Conservation (phyloP, 2,329 filamentous ascomycete species). For the Neurospora sp. region DNA sequence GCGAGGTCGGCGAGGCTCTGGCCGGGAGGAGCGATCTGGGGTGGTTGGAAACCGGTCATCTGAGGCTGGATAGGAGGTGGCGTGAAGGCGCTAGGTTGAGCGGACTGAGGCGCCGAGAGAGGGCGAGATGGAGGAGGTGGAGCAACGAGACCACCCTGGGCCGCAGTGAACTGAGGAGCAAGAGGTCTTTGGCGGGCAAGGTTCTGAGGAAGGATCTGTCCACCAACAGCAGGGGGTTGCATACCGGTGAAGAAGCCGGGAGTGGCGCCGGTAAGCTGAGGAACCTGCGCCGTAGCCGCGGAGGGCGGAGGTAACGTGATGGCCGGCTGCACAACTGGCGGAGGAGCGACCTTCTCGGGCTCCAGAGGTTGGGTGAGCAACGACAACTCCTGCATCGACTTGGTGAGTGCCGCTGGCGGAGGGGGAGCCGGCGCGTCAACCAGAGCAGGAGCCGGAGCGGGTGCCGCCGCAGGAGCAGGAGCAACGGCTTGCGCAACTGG, state of each 20-base stretch:
- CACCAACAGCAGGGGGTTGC: slow-evolving; percentile 30
- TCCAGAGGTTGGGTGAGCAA: slow-evolving; percentile 43
- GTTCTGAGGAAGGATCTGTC: slow-evolving; percentile 28
- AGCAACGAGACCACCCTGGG: slow-evolving; percentile 55
- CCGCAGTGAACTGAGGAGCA: slow-evolving; percentile 53
- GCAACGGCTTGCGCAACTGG: slow-evolving; percentile 14
- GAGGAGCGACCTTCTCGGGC: slow-evolving; percentile 33
- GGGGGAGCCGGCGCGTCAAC: slow-evolving; percentile 9
- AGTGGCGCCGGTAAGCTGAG: slow-evolving; percentile 43
- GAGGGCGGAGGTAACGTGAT: slow-evolving; percentile 23
- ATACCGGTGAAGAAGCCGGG: slow-evolving; percentile 48
- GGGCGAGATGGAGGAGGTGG: slow-evolving; percentile 72
- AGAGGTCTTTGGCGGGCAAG: slow-evolving; percentile 59
- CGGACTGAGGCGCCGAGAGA: slow-evolving; percentile 78
- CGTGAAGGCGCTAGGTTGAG: slow-evolving; percentile 62
- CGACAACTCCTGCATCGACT: slow-evolving; percentile 54
- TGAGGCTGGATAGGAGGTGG: slow-evolving; percentile 73
- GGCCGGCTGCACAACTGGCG: slow-evolving; percentile 22
- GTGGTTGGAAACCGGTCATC: slow-evolving; percentile 55
- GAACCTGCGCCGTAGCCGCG: slow-evolving; percentile 26
- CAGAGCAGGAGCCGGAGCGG: slow-evolving; percentile 22
- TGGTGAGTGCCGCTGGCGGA: slow-evolving; percentile 48
- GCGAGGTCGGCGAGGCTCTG: slow-evolving; percentile 68
- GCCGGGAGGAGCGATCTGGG: slow-evolving; percentile 58
- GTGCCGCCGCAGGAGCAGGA: slow-evolving; percentile 27